Base-by-base conservation (phyloP, 2,329 filamentous ascomycete species). In the Stemphylium beticola region DNA sequence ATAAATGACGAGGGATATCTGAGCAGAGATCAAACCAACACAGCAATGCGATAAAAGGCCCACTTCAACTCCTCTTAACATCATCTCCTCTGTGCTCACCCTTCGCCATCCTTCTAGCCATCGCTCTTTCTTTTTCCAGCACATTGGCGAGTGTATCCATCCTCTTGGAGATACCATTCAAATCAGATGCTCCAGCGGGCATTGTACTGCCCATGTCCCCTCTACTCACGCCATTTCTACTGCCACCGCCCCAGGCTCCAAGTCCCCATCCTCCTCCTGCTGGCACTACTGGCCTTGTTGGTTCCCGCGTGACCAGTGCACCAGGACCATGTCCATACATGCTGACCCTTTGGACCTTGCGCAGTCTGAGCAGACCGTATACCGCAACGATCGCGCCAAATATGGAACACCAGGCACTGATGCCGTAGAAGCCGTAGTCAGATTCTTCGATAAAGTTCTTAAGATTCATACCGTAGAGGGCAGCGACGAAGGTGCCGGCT, bases 381-480 rank as follows among this genome's bases (percentile, higher is more conserved):
- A 85, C 84, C 78, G 90, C 93, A 46, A 96, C 90, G 8, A 93
- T 66, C 49, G 88, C 83, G 12, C 91, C 91, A 74, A 93, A 87
- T 52, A 88, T 67, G 52, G 88, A 83, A 53, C 91, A 96, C 57
- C 85, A 80, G 15, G 79, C 81, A 2, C 89, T 91, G 56, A 99
- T 87, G 49, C 85, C 85, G 41, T 83, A 83, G 74, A 99, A 98
- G 10, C 93, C 95, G 75, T 91, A 85, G 75, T 91, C 85, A 1
- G 90, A 93, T 73, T 98, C 93, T 79, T 99, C 95, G 67, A 98
- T 92, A 76, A 97, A 98, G 77, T 98, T 98, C 74, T 97, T 96
- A 61, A 99, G 81, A 79, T 99, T 99, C 93, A 98, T 98, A 66
- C 95, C 95, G 82, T 98, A 99, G n/a, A 99, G 86, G n/a, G 93